These are phyloP conservation scores for Blastomyces silverae DNA, from an alignment of 2,329 filamentous ascomycete species.

Conservation along the genomic window DNA sequence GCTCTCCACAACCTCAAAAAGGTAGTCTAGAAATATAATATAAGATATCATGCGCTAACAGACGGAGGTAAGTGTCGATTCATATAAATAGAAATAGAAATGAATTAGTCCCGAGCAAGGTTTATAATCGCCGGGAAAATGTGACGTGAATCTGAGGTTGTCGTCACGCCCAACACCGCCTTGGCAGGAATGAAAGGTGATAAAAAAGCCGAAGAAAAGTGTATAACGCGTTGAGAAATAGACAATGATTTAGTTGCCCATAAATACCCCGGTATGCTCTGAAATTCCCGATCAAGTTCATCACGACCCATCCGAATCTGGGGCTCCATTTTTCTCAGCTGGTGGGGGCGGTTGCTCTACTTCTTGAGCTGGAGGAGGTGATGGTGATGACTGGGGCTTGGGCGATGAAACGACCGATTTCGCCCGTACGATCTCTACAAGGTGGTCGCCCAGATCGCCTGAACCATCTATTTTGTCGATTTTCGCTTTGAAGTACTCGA, in stretches of 20 bases:
- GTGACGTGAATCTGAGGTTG: not conserved
- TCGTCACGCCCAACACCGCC: not conserved
- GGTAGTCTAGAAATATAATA: conserved; percentile 6
- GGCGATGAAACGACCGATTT: conserved; percentile 30
- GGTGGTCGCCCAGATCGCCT: conserved; percentile 62
- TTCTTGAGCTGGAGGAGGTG: conserved; percentile 11
- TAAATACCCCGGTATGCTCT: not conserved
- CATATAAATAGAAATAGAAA: not conserved
- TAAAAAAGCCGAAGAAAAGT: not conserved
- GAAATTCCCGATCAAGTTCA: not conserved
- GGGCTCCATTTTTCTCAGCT: conserved; percentile 8
- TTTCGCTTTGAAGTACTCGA: conserved; percentile 63
- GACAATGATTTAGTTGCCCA: not conserved
- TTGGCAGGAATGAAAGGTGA: not conserved
- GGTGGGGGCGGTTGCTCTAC: not conserved
- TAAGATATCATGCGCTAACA: not conserved
- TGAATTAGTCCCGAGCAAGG: not conserved
- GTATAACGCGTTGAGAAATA: not conserved
- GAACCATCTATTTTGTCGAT: conserved; percentile 74
- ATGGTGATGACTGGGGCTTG: conserved; percentile 5
- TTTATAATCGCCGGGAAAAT: not conserved
- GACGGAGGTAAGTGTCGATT: not conserved
- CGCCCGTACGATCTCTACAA: conserved; percentile 48
- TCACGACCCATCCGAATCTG: conserved; percentile 1
- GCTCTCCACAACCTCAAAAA: not conserved